These are phyloP conservation scores for Ganoderma leucocontextum DNA, from an alignment of 1,284 basidiomycete genomes.

Conservation along the genomic window DNA sequence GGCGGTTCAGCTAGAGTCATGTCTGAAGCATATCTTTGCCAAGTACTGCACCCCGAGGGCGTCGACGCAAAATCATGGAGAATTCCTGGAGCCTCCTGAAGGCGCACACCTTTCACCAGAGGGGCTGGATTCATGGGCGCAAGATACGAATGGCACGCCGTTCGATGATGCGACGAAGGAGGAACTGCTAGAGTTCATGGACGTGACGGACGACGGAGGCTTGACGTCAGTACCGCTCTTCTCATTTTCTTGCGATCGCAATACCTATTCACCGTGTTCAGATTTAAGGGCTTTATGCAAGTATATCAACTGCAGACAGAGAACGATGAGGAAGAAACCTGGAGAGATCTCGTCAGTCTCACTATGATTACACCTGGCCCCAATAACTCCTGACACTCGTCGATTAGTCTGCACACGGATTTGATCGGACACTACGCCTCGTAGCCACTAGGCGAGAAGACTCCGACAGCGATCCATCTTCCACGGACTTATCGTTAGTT, in stretches of 20 bases:
- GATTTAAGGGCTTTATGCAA: slow-evolving; percentile 81
- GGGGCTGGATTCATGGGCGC: slow-evolving; percentile 76
- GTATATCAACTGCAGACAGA: slow-evolving; percentile 84
- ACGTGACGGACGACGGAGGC: slow-evolving; percentile 74
- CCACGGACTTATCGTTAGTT: slow-evolving; percentile 15
- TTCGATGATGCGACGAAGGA: slow-evolving; percentile 79
- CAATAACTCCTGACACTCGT: neutral
- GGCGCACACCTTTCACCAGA: slow-evolving; percentile 63
- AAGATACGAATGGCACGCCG: slow-evolving; percentile 78
- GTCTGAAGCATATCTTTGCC: slow-evolving; percentile 74
- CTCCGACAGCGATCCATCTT: slow-evolving; percentile 29
- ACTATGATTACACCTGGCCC: neutral
- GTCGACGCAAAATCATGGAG: slow-evolving; percentile 33
- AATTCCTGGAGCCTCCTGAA: slow-evolving; percentile 57
- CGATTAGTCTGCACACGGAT: slow-evolving; percentile 72
- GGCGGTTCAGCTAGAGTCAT: slow-evolving; percentile 61
- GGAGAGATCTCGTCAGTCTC: slow-evolving; percentile 72
- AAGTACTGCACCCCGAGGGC: slow-evolving; percentile 72
- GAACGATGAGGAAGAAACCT: slow-evolving; percentile 84
- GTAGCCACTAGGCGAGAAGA: slow-evolving; percentile 68
- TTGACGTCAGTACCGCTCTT: slow-evolving; percentile 63
- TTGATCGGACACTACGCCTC: slow-evolving; percentile 69
- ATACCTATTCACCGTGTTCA: slow-evolving; percentile 37
- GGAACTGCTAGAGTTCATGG: slow-evolving; percentile 77
- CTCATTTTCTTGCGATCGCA: neutral